phyloP scores from a whole-genome alignment of 2,329 filamentous ascomycete genomes.

The Cadophora luteo-olivacea region DNA sequence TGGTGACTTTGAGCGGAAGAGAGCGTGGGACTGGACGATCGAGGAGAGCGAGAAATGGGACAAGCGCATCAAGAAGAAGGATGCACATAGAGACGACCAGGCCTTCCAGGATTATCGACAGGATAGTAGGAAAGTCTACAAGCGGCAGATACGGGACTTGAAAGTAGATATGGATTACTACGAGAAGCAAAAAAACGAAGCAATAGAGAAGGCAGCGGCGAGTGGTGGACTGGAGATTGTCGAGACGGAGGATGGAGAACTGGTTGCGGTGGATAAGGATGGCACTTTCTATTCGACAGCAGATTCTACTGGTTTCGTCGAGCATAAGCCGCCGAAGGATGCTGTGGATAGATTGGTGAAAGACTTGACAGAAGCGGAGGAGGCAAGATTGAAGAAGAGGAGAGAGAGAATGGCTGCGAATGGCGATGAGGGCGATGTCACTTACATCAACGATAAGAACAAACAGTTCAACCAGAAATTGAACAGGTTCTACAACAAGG shows the following conservation, averaged over 20 bases:
- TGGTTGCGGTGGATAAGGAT: conserved; percentile 91
- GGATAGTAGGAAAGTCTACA: conserved; percentile 92
- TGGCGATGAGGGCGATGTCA: conserved; percentile 89
- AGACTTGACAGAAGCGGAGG: conserved; percentile 88
- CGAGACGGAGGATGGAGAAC: conserved; percentile 92
- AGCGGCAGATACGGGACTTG: conserved; percentile 83
- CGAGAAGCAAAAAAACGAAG: conserved; percentile 82
- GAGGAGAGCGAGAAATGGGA: conserved; percentile 97
- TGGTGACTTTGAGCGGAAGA: conserved; percentile 95
- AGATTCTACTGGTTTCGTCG: conserved; percentile 79
- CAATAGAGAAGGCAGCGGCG: conserved; percentile 83
- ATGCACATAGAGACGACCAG: conserved; percentile 79
- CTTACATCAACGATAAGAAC: conserved; percentile 99
- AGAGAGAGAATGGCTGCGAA: conserved; percentile 78
- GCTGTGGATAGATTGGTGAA: conserved; percentile 87
- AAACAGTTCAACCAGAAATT: conserved; percentile 99
- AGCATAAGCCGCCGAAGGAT: conserved; percentile 86
- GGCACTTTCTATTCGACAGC: conserved; percentile 91
- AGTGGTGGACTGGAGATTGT: conserved; percentile 89
- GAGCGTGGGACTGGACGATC: conserved; percentile 98
- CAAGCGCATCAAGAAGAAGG: conserved; percentile 85
- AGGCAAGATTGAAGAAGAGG: conserved; percentile 83
- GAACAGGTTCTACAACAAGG: conserved; percentile 93
- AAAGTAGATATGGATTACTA: conserved; percentile 83
- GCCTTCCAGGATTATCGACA: conserved; percentile 89